Base-by-base conservation (phyloP, 2,329 filamentous ascomycete genomes). In the Ilyonectria robusta region DNA sequence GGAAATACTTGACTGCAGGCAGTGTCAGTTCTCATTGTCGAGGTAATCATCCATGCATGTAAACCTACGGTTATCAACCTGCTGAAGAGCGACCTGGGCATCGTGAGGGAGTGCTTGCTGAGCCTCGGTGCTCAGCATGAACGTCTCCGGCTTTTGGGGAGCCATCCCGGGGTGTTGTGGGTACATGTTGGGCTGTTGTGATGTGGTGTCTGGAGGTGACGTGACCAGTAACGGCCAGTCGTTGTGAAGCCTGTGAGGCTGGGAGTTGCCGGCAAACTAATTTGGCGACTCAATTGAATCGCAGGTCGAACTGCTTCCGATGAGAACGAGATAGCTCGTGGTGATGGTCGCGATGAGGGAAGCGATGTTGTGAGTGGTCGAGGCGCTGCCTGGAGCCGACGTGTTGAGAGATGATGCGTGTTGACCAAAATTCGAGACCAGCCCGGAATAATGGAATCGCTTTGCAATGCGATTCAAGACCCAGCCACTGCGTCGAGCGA, bases 61-160 rank as follows among this genome's bases (percentile, higher is more conserved):
- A 17, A 4, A 77, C 94, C 84, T 87, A 97, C 95, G 85, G 83
- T 98, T 98, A 83, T 99, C 96, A 75, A 99, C 96, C 84, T 99
- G 96, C 83, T 98, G 95, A 74, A 99, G 88, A 68, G 96, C 96
- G 79, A 98, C 94, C 85, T 98, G 94, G 76, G 95, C 95, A 86
- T 98, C 96, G 75, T 97, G 94, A 62, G 96, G 96, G 73, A 99
- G 88, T 76, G 94, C 95, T 84, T 98, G 94, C 84, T 98, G 95
- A 68, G 96, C 95, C 85, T 98, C 95, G 78, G 93, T 95, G 81
- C 95, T 97, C 81, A 99, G 88, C 92, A 99, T 95, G 81, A 99
- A 99, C 46, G 96, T 98, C 87, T 99, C 96, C 75, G 96, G 96
- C 83, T 97, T 98, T 85, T 98, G 94, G 70, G 93, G 93, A 78